Conservation (phyloP, 1,284 basidiomycete species). For the Athelia psychrophila region DNA sequence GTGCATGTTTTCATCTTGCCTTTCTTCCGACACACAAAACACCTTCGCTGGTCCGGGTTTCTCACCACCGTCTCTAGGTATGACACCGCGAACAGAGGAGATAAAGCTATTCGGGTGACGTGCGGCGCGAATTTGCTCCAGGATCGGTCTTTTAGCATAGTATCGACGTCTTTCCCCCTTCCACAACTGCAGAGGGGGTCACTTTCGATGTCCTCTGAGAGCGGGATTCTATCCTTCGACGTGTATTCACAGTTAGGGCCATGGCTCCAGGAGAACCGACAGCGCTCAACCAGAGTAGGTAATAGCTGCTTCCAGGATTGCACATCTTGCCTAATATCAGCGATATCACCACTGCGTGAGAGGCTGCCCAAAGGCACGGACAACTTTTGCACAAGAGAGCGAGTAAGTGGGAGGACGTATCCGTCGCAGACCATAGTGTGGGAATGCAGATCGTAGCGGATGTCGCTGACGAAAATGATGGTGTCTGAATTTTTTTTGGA, state of each 20-base stretch:
- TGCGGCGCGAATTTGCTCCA: conserved; percentile 35
- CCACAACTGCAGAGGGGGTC: conserved; percentile 50
- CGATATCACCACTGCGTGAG: conserved; percentile 5
- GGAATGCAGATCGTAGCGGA: conserved; percentile 42
- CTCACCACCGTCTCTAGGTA: conserved; percentile 36
- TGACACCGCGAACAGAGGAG: conserved; percentile 44
- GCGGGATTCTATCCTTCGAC: conserved; percentile 24
- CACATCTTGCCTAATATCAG: conserved; percentile 24
- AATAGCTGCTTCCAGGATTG: conserved; percentile 45
- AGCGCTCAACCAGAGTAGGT: conserved; percentile 46
- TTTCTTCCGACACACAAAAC: conserved; percentile 21
- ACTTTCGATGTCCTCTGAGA: conserved; percentile 23
- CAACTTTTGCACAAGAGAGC: conserved; percentile 11
- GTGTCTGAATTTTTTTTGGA: conserved; percentile 24
- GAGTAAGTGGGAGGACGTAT: conserved; percentile 37
- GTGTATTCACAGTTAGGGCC: conserved; percentile 42
- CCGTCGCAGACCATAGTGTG: conserved; percentile 44
- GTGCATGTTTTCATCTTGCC: conserved; percentile 18
- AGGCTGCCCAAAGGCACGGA: conserved; percentile 8
- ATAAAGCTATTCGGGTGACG: conserved; percentile 44
- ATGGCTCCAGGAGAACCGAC: conserved; percentile 47
- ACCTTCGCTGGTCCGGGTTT: conserved; percentile 15
- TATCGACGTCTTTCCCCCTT: conserved; percentile 34
- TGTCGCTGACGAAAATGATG: conserved; percentile 35
- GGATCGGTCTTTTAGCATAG: conserved; percentile 20